These are phyloP conservation scores for Parafenestella ontariensis DNA, from an alignment of 2,329 filamentous ascomycete species.

Conservation along the genomic window DNA sequence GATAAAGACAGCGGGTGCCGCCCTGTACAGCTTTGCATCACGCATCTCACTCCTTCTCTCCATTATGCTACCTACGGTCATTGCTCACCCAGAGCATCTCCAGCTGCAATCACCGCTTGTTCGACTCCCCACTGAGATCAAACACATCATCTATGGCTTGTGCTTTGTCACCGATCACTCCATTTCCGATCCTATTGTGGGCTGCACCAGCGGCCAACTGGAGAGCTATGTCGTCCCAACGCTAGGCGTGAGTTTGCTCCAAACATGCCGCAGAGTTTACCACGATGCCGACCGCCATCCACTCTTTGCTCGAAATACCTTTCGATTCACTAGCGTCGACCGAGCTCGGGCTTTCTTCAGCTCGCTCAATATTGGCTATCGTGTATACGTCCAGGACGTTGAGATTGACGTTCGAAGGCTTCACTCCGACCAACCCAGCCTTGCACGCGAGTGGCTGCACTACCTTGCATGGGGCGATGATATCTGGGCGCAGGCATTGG, in stretches of 20 bases:
- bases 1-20: conserved; percentile 2
- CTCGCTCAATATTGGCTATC: conserved; percentile 25
- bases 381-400: conserved; percentile 38
- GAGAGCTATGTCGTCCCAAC: neutral
- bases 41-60: neutral
- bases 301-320: conserved; percentile 44
- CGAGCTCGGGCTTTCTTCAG: conserved; percentile 39
- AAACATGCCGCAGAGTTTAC: conserved; percentile 46
- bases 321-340: conserved; percentile 46
- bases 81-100: conserved; percentile 24
- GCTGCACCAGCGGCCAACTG: neutral
- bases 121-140: conserved; percentile 44
- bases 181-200: conserved; percentile 33
- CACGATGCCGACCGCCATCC: conserved; percentile 40
- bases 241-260: conserved; percentile 40
- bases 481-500: conserved; percentile 22
- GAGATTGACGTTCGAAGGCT: conserved; percentile 47
- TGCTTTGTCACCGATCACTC: conserved; percentile 35
- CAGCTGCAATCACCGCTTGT: conserved; percentile 44
- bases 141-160: conserved; percentile 40
- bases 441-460: conserved; percentile 46
- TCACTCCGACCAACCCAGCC: conserved; percentile 26
- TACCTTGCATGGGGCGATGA: conserved; percentile 40
- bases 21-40: neutral
- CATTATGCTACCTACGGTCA: conserved; percentile 15